Conservation (phyloP, 1,284 basidiomycete genomes). For the Apiotrichum laibachii region DNA sequence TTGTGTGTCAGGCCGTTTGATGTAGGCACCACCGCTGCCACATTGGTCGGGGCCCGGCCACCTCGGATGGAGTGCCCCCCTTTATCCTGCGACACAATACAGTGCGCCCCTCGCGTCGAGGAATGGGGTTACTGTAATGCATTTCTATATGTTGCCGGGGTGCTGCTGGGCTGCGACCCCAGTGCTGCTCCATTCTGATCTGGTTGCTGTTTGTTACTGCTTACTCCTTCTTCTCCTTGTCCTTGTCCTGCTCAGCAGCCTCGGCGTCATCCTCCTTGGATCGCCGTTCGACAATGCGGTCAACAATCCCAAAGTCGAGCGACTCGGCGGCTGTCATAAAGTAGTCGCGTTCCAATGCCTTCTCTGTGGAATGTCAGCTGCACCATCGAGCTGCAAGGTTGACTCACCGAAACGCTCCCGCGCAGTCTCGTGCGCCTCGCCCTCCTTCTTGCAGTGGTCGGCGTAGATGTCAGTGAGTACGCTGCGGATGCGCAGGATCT, state of each 20-base stretch:
- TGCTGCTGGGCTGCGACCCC: too few species aligned
- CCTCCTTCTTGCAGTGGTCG: slow-evolving; percentile 60
- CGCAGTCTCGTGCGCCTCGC: slow-evolving; percentile 64
- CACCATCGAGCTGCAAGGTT: neutral
- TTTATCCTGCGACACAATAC: too few species aligned
- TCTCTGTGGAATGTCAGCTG: slow-evolving; percentile 54
- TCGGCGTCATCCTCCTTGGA: slow-evolving; percentile 23
- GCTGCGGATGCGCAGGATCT: slow-evolving; percentile 81
- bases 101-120: too few species aligned
- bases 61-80: too few species aligned
- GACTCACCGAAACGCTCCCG: slow-evolving; percentile 71
- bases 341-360: slow-evolving; percentile 85
- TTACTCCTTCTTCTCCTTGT: slow-evolving; percentile 5
- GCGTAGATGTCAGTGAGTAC: slow-evolving; percentile 76
- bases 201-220: neutral
- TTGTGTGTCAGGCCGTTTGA: too few species aligned
- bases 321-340: slow-evolving; percentile 90
- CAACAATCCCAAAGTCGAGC: slow-evolving; percentile 82
- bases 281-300: slow-evolving; percentile 70
- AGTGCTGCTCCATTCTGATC: neutral
- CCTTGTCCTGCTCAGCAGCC: slow-evolving; percentile 8
- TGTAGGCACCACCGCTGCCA: too few species aligned
- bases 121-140: too few species aligned
- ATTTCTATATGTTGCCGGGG: too few species aligned
- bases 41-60: too few species aligned